phyloP scores from a whole-genome alignment of 371 early-diverging fungal species.

The Smittium mucronatum region DNA sequence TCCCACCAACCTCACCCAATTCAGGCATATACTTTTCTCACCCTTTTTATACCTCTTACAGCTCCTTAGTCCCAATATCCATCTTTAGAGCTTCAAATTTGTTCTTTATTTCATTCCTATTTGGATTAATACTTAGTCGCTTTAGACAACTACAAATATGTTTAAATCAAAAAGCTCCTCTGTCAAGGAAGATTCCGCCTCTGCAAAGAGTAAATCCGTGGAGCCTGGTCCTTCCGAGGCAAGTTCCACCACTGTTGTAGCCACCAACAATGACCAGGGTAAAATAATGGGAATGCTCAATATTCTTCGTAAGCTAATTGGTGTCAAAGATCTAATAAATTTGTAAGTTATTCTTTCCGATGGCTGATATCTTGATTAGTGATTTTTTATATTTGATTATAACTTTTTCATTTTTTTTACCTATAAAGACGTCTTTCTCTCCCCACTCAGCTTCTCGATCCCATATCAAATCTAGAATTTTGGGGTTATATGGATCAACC shows the following conservation, averaged over 20 bases:
- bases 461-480: conserved; percentile 53
- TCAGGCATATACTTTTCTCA: too few relatives aligned
- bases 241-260: neutral
- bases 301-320: conserved; percentile 42
- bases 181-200: neutral
- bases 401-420: too few relatives aligned
- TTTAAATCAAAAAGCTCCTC: neutral
- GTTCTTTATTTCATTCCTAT: too few relatives aligned
- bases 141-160: too few relatives aligned
- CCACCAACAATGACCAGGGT: conserved; percentile 20
- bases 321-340: conserved; percentile 43
- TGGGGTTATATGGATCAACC: conserved; percentile 65
- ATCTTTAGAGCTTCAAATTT: too few relatives aligned
- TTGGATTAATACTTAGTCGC: too few relatives aligned
- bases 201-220: neutral
- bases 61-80: too few relatives aligned
- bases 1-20: too few relatives aligned
- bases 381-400: too few relatives aligned
- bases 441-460: conserved; percentile 52
- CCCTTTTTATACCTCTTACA: too few relatives aligned
- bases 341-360: conserved; percentile 37
- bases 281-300: conserved; percentile 36
- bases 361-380: too few relatives aligned
- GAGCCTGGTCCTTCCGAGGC: neutral
- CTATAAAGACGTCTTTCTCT: conserved; percentile 44